These are phyloP conservation scores for Pleoardoris graminearum DNA, from an alignment of 2,329 filamentous ascomycete genomes.

Conservation along the genomic window DNA sequence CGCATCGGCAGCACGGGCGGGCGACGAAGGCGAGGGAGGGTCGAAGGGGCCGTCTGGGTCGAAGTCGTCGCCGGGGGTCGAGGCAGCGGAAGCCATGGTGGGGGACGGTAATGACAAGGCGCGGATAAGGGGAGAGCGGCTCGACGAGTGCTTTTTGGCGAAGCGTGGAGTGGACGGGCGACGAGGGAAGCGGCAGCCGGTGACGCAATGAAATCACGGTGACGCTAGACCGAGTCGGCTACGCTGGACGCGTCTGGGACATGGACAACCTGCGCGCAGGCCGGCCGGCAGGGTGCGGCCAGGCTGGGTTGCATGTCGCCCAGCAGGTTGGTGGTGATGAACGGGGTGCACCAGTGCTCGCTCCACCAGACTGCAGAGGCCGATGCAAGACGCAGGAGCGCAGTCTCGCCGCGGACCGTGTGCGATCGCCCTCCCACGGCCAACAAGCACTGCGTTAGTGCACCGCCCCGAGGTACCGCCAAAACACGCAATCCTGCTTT, in stretches of 20 bases:
- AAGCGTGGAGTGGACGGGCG: constrained; percentile 1
- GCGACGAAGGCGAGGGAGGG: constrained; percentile 37
- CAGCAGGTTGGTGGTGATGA: neutral
- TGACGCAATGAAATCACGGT: constrained; percentile 14
- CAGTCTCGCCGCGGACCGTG: too few relatives aligned
- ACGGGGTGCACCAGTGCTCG: neutral
- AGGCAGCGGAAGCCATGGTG: constrained; percentile 36
- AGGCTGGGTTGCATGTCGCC: neutral
- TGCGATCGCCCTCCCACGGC: neutral
- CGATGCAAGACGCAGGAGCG: too few relatives aligned
- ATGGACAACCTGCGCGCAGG: too few relatives aligned
- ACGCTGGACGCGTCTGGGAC: constrained; percentile 7
- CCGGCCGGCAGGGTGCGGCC: neutral
- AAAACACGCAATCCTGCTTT: neutral
- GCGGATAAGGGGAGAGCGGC: constrained; percentile 12
- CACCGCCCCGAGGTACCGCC: neutral
- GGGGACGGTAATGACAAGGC: constrained; percentile 5
- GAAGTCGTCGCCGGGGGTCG: constrained; percentile 37
- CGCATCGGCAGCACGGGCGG: constrained; percentile 28
- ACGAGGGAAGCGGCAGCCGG: constrained; percentile 3
- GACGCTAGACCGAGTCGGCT: neutral
- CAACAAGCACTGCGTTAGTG: neutral
- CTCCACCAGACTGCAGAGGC: too few relatives aligned
- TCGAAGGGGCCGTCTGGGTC: constrained; percentile 39
- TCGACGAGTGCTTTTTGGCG: neutral